Evolutionary conservation across 345 rosid species (phyloP).

Genomic region (Eucalyptus erythrocorys): DNA sequence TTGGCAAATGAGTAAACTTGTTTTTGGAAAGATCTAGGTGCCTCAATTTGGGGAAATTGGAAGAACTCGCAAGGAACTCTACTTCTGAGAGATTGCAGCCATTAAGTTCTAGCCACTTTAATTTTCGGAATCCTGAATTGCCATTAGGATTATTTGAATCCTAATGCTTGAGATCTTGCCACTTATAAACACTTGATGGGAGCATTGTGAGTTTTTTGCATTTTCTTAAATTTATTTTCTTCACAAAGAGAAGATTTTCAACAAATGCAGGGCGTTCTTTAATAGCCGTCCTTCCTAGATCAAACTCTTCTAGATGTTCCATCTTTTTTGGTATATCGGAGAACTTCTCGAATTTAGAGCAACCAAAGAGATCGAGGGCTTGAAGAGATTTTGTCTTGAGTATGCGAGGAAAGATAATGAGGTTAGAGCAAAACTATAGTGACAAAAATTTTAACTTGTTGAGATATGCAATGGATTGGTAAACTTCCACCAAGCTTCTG

Average conservation of each 20-base stretch:
- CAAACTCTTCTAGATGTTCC: background rate
- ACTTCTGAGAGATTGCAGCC: background rate
- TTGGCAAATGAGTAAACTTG: background rate
- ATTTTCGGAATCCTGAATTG: fast-evolving
- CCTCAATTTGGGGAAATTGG: background rate
- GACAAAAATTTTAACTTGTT: background rate
- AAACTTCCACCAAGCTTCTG: background rate
- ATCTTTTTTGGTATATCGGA: background rate
- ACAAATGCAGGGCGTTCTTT: background rate
- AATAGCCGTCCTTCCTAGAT: background rate
- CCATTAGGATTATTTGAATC: background rate
- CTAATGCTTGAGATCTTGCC: background rate
- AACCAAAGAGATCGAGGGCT: background rate
- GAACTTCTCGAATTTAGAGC: background rate
- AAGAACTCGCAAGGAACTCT: background rate
- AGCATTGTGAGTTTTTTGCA: background rate
- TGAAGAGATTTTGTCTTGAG: background rate
- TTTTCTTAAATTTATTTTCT: too few species aligned
- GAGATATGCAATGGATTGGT: fast-evolving
- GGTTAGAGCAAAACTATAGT: background rate
- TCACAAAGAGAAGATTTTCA: background rate
- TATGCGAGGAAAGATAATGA: background rate
- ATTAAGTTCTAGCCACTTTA: too few species aligned
- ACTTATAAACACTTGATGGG: background rate
- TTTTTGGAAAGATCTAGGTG: background rate